Percentiles rank a stretch among this genome's conserved stretches.
phyloP scores from a whole-genome alignment of 2,329 filamentous ascomycete genomes.

The Ceratocystis eucalypticola region DNA sequence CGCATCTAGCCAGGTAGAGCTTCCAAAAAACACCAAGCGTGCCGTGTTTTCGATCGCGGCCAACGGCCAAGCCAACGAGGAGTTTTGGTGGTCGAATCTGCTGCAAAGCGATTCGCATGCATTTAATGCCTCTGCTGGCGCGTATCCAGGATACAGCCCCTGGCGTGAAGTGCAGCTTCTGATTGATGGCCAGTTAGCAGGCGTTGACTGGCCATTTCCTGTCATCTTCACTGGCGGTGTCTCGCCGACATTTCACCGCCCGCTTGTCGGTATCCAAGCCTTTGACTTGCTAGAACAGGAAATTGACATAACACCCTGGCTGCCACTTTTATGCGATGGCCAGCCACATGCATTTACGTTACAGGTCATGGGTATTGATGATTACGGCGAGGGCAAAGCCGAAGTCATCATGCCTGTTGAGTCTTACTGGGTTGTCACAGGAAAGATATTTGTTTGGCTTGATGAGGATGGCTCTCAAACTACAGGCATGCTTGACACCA shows the following conservation, averaged over 20 bases:
- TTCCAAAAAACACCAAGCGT: constrained; percentile 53
- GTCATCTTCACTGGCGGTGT: constrained; percentile 73
- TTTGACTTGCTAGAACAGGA: constrained; percentile 70
- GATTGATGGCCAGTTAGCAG: constrained; percentile 60
- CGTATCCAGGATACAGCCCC: constrained; percentile 53
- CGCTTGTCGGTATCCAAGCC: constrained; percentile 63
- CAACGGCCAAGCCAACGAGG: constrained; percentile 61
- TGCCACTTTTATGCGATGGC: constrained; percentile 55
- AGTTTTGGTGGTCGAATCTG: constrained; percentile 79
- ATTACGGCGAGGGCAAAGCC: constrained; percentile 33
- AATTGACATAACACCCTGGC: constrained; percentile 68
- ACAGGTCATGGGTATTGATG: constrained; percentile 49
- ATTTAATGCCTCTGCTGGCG: constrained; percentile 44
- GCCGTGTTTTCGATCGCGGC: constrained; percentile 66
- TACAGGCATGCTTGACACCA: constrained; percentile 29
- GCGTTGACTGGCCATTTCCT: constrained; percentile 69
- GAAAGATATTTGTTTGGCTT: constrained; percentile 70
- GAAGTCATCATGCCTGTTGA: constrained; percentile 30
- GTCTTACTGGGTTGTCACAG: constrained; percentile 58
- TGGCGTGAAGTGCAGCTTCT: constrained; percentile 67
- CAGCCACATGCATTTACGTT: constrained; percentile 53
- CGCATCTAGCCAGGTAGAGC: constrained; percentile 42
- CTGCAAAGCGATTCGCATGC: constrained; percentile 45
- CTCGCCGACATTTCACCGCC: constrained; percentile 62
- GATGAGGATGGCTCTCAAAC: constrained; percentile 39